Conservation (phyloP, 306 rosid genomes). For the Prunus padus region DNA sequence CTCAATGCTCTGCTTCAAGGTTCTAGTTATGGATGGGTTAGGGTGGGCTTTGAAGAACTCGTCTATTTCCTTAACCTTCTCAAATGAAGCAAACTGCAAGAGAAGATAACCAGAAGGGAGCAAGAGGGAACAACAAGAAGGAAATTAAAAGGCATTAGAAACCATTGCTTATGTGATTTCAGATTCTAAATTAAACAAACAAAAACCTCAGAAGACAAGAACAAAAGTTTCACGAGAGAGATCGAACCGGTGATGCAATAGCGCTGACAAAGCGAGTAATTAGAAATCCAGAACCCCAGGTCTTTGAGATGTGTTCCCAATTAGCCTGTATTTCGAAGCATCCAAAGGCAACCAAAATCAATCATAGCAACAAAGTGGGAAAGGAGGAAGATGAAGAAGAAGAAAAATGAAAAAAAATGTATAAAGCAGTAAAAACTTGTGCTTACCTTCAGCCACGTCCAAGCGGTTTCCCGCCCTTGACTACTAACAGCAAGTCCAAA, state of each 20-base stretch:
- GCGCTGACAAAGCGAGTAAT: conserved; percentile 68
- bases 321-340: conserved; percentile 45
- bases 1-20: conserved; percentile 90
- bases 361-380: not conserved
- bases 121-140: too few species aligned
- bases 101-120: not conserved
- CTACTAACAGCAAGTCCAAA: conserved; percentile 54
- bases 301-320: conserved; percentile 63
- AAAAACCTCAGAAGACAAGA: not conserved
- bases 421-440: not conserved
- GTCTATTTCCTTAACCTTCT: conserved; percentile 77
- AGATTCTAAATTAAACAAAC: not conserved
- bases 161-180: not conserved
- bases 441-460: conserved; percentile 82
- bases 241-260: conserved; percentile 74
- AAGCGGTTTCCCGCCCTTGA: conserved; percentile 77
- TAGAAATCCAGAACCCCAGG: conserved; percentile 79
- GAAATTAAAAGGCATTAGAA: not conserved
- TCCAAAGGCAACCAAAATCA: not conserved
- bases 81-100: conserved; percentile 78
- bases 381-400: not conserved
- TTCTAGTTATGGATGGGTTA: conserved; percentile 59
- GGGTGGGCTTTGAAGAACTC: conserved; percentile 64
- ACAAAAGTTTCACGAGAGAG: not conserved
- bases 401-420: too few species aligned